These are phyloP conservation scores for Zygosaccharomyces lentus DNA, from an alignment of 805 yeast species.

Conservation along the genomic window DNA sequence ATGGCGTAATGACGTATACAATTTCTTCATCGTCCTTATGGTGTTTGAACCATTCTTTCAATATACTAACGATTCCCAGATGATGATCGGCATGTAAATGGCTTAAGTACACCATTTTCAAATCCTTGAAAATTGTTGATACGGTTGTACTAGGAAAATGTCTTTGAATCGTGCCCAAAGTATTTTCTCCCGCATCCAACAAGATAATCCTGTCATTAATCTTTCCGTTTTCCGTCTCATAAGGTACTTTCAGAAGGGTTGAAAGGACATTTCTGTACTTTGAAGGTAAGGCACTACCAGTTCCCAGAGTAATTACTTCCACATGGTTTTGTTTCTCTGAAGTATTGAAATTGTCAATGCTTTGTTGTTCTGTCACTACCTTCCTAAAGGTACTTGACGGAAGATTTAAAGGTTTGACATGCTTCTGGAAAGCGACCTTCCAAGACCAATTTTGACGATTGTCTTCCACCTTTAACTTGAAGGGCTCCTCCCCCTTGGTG, in stretches of 20 bases:
- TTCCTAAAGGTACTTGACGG: slow-evolving; percentile 23
- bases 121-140: slow-evolving; percentile 49
- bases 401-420: slow-evolving; percentile 29
- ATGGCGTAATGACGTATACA: slow-evolving; percentile 66
- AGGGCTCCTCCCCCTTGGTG: slow-evolving; percentile 14
- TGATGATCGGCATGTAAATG: slow-evolving; percentile 98
- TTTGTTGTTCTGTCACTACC: slow-evolving; percentile 30
- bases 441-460: slow-evolving; percentile 20
- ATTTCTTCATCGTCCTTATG: slow-evolving; percentile 38
- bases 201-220: slow-evolving; percentile 45
- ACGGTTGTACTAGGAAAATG: slow-evolving; percentile 48
- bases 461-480: slow-evolving; percentile 11
- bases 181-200: slow-evolving; percentile 95
- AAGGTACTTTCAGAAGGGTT: slow-evolving; percentile 70
- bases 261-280: slow-evolving; percentile 80
- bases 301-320: slow-evolving; percentile 76
- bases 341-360: slow-evolving; percentile 31
- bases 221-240: slow-evolving; percentile 31
- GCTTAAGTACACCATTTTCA: slow-evolving; percentile 65
- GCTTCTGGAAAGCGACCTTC: slow-evolving; percentile 25
- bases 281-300: slow-evolving; percentile 90
- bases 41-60: slow-evolving; percentile 59
- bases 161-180: slow-evolving; percentile 67
- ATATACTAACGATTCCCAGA: slow-evolving; percentile 69
- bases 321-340: slow-evolving; percentile 46